These are phyloP conservation scores for Globisporangium apiculatum DNA, from an alignment of 352 stramenopile genomes.

Conservation along the genomic window DNA sequence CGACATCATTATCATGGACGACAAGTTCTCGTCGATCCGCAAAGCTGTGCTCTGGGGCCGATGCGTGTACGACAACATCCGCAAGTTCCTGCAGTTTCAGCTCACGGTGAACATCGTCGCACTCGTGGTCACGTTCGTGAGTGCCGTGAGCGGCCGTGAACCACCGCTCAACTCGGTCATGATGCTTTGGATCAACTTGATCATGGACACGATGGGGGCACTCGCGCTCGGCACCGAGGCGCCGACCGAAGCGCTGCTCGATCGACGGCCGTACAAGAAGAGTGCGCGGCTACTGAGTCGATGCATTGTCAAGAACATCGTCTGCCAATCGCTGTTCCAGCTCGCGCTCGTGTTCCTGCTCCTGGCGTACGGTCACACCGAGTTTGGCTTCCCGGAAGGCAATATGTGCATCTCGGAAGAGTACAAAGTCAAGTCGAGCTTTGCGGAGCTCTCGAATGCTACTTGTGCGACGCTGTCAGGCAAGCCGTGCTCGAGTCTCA, in stretches of 20 bases:
- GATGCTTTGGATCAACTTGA: slow-evolving; percentile 88
- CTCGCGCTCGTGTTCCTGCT: slow-evolving; percentile 85
- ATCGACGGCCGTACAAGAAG: slow-evolving; percentile 71
- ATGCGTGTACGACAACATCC: slow-evolving; percentile 82
- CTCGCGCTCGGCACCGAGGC: slow-evolving; percentile 66
- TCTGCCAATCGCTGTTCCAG: slow-evolving; percentile 61
- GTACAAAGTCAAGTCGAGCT: slow-evolving; percentile 45
- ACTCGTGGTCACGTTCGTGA: slow-evolving; percentile 70
- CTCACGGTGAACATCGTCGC: slow-evolving; percentile 82
- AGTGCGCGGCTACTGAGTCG: slow-evolving; percentile 41
- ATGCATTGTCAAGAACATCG: slow-evolving; percentile 75
- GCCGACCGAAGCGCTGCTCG: slow-evolving; percentile 52
- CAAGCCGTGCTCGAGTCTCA: slow-evolving; percentile 34
- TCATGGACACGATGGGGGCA: slow-evolving; percentile 82
- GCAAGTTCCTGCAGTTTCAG: slow-evolving; percentile 82
- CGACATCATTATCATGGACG: slow-evolving; percentile 87
- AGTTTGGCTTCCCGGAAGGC: slow-evolving; percentile 56
- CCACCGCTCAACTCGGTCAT: slow-evolving; percentile 78
- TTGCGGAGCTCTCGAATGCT: slow-evolving; percentile 25
- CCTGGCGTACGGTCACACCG: slow-evolving; percentile 38
- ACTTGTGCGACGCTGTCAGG: slow-evolving; percentile 44
- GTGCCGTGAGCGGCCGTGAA: slow-evolving; percentile 78
- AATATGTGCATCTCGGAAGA: slow-evolving; percentile 38
- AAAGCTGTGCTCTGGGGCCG: slow-evolving; percentile 74
- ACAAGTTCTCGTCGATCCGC: slow-evolving; percentile 80